Evolutionary conservation across 78 protist species (phyloP).

Genomic region (Chrysochromulina tobinii): DNA sequence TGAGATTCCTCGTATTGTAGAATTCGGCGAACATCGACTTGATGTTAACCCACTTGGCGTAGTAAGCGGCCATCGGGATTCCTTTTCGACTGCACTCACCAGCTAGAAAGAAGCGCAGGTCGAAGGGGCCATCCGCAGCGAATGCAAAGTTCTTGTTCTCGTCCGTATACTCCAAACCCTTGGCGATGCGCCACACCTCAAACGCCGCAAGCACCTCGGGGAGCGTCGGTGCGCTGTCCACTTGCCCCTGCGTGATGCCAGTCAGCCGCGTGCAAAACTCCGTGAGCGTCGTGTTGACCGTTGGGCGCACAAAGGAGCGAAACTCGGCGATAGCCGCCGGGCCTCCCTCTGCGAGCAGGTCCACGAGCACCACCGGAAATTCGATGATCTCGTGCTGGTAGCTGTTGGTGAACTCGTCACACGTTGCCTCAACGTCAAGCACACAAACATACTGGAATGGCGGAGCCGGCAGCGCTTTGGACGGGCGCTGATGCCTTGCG

Average conservation of each 20-base stretch:
- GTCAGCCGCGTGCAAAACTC: constrained; percentile 74
- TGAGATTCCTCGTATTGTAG: background rate
- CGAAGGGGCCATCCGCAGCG: background rate
- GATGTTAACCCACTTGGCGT: constrained; percentile 58
- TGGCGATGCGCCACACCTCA: constrained; percentile 36
- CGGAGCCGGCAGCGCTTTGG: too few species aligned
- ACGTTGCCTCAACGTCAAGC: constrained; percentile 58
- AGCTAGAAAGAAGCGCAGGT: background rate
- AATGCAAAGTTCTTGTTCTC: background rate
- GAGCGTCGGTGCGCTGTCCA: constrained; percentile 65
- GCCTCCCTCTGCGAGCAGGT: background rate
- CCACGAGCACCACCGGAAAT: constrained; percentile 71
- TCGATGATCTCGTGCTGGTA: constrained; percentile 76
- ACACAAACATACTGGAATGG: background rate
- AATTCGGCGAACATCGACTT: constrained; percentile 37
- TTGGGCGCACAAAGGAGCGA: constrained; percentile 66
- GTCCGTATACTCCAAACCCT: background rate
- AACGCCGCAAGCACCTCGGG: constrained; percentile 43
- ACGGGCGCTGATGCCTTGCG: too few species aligned
- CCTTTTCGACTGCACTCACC: background rate
- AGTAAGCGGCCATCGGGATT: background rate
- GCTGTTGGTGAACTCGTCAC: constrained; percentile 34
- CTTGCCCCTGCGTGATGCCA: constrained; percentile 68
- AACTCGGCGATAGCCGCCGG: constrained; percentile 27
- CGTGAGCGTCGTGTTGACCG: constrained; percentile 43